These are phyloP conservation scores for Aspergillus steynii DNA, from an alignment of 495 filamentous ascomycete genomes.

Conservation along the genomic window DNA sequence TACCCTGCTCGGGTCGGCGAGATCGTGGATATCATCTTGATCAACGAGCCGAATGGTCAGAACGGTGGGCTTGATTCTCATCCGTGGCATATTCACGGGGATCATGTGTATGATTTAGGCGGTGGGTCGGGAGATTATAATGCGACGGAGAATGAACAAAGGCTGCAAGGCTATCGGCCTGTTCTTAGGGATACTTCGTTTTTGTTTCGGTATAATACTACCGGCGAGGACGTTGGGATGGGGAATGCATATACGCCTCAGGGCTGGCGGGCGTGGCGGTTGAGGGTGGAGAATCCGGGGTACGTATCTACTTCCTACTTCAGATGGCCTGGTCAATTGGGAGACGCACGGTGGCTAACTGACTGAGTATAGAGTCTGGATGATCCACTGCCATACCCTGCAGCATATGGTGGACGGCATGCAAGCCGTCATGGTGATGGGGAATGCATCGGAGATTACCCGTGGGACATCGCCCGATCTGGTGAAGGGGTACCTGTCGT, in stretches of 20 bases:
- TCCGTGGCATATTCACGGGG: conserved; percentile 61
- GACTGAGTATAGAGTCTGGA: conserved; percentile 45
- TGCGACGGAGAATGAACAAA: conserved; percentile 50
- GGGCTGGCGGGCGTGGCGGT: conserved; percentile 61
- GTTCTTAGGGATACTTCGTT: conserved; percentile 56
- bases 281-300: conserved; percentile 50
- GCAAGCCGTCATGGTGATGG: conserved; percentile 56
- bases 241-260: conserved; percentile 24
- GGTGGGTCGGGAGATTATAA: conserved; percentile 57
- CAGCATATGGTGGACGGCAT: conserved; percentile 58
- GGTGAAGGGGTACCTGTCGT: conserved; percentile 46
- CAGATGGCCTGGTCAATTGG: no score
- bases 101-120: conserved; percentile 60
- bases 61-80: conserved; percentile 55
- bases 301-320: no score
- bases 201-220: conserved; percentile 46
- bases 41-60: conserved; percentile 46
- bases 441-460: conserved; percentile 41
- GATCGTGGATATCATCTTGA: conserved; percentile 61
- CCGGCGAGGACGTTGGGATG: conserved; percentile 30
- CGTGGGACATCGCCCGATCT: conserved; percentile 38
- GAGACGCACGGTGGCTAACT: no score
- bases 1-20: conserved; percentile 59
- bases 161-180: conserved; percentile 42
- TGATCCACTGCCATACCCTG: conserved; percentile 63